These are phyloP conservation scores for Psidium friedrichsthalianum DNA, from an alignment of 345 rosid species.

Conservation along the genomic window DNA sequence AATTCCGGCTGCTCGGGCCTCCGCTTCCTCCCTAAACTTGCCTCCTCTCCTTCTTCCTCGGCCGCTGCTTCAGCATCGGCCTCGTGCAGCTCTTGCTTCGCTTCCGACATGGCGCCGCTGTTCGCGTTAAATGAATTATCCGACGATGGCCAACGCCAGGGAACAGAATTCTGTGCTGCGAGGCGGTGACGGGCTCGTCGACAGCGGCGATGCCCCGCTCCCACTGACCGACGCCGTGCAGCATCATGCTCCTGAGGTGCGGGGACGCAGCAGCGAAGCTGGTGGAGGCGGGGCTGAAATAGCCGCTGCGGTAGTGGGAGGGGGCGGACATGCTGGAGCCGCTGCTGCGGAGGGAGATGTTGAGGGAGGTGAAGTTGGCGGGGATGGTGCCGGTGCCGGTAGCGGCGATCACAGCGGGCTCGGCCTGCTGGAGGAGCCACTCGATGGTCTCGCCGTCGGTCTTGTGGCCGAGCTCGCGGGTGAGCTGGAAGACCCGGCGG, in stretches of 20 bases:
- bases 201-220: slow-evolving; percentile 7
- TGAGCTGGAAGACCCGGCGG: slow-evolving; percentile 93
- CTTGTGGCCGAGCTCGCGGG: slow-evolving; percentile 83
- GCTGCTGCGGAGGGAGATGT: slow-evolving; percentile 75
- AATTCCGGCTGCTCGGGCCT: slow-evolving; percentile 5
- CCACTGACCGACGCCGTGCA: slow-evolving; percentile 14
- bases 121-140: background rate
- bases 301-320: slow-evolving; percentile 47
- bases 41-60: slow-evolving; percentile 8
- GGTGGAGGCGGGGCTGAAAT: slow-evolving; percentile 14
- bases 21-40: slow-evolving; percentile 9
- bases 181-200: background rate
- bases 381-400: slow-evolving; percentile 94
- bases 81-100: slow-evolving; percentile 24
- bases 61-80: slow-evolving; percentile 2
- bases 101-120: slow-evolving; percentile 13
- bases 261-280: slow-evolving; percentile 21
- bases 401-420: slow-evolving; percentile 83
- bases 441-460: slow-evolving; percentile 89
- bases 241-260: slow-evolving; percentile 11
- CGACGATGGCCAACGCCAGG: slow-evolving; percentile 13
- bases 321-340: slow-evolving; percentile 62
- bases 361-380: slow-evolving; percentile 82
- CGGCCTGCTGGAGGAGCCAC: slow-evolving; percentile 89
- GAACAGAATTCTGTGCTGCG: slow-evolving; percentile 16